A percentile compares a stretch with the other conserved stretches of the same genome.
Conservation (phyloP, 345 rosid genomes). For the Acer campestre region DNA sequence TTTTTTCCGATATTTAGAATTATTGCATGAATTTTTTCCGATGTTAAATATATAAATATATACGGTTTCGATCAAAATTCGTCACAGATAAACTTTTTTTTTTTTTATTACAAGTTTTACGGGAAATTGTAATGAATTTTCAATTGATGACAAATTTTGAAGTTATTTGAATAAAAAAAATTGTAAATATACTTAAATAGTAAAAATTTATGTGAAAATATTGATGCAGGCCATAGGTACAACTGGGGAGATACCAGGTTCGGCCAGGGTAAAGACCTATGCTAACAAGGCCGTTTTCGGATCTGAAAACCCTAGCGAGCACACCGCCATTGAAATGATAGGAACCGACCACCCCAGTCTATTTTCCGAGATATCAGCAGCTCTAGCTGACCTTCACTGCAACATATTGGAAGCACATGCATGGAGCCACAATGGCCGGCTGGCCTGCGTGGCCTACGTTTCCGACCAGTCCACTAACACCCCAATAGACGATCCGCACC, state of each 20-base stretch:
- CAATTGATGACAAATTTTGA: background rate
- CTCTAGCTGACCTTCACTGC: conserved; percentile 60
- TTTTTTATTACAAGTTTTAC: no score
- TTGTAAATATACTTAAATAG: no score
- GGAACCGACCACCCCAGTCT: conserved; percentile 77
- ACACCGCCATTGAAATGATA: conserved; percentile 66
- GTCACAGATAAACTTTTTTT: no score
- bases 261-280: conserved; percentile 19
- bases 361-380: conserved; percentile 76
- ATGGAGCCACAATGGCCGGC: conserved; percentile 77
- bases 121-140: background rate
- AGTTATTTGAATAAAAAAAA: no score
- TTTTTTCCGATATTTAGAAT: no score
- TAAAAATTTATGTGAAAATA: background rate
- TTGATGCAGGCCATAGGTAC: conserved; percentile 57
- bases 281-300: conserved; percentile 24
- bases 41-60: no score
- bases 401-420: conserved; percentile 72
- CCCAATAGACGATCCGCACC: conserved; percentile 60
- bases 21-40: no score
- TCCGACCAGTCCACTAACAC: conserved; percentile 49
- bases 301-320: conserved; percentile 35
- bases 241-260: conserved; percentile 44
- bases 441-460: conserved; percentile 68
- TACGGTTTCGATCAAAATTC: no score